Base-by-base conservation (phyloP, 768 basidiomycete genomes). In the Rhodotorula paludigena region DNA sequence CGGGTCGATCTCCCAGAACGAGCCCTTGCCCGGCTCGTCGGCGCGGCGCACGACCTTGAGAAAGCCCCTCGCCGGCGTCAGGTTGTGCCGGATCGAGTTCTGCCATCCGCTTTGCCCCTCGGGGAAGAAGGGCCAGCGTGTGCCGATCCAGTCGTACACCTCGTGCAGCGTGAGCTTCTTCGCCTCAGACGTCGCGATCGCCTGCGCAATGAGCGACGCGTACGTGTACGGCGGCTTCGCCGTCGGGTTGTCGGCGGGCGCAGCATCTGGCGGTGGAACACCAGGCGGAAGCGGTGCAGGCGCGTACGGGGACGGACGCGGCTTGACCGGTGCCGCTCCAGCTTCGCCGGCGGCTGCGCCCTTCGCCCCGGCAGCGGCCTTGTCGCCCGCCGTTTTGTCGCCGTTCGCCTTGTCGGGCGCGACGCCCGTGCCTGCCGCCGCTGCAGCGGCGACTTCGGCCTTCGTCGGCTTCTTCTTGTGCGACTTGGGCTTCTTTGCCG, bases 61-160 rank as follows among this genome's bases (percentile, higher is more conserved):
- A 80, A 99, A 99, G 1, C 90, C 91, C 55, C 87, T 85, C 76
- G 88, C 87, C 18, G 91, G 90, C 2, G 92, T 93, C n/a, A 99
- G 80, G 77, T 92, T 93, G 76, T 97, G 92, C 30, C 92, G 88
- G 53, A 97, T 88, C 38, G 94, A 94, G 74, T 89, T 92, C 90
- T 92, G 91, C 92, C 93, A 97, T 51, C 90, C 80, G 57, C 87
- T 86, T 76, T 89, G 87, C 64, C 88, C 87, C 75, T 87, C 87
- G 60, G 85, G 84, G 80, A 94, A 98, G 84, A 91, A 94, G 72
- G 93, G 92, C 78, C 87, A 88, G 68, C 85, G 87, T 54, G 85
- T 85, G 78, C 87, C 85, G 72, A 97, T 90, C 92, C 92, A 98
- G 44, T 85, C 84, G 77, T 89, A 90, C 54, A 97, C 90, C 74